Evolutionary conservation across 148 eudicot genomes (phyloP), one percentile per base, ranked within the genome.

Genomic region (Fagopyrum tataricum): DNA sequence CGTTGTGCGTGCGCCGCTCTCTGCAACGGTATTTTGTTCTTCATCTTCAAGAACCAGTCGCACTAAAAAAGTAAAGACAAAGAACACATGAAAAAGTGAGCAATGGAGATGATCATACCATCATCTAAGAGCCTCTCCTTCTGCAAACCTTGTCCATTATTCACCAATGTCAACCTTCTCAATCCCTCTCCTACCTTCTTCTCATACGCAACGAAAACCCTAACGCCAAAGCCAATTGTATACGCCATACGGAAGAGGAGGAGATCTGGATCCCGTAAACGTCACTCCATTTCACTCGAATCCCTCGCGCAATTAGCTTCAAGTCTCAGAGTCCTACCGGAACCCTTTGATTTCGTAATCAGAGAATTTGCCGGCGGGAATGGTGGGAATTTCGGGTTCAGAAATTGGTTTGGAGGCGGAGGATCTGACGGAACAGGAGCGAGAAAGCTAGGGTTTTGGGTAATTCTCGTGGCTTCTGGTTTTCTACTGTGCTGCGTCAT

Each of bases 291-390:
- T 53, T 20, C 87, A 26, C 75, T 89, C 47, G 61, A 83, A 73
- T 86, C 90, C 47, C 79, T 87, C 21, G 80, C 78, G 75, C 53
- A 72, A 58, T 46, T 89, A 14, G 93, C 90, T 11, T 80, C 90
- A 0, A 85, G 78, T 31, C 82, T 91, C 71, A 83, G 76, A 76
- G 58, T 89, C 48, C 49, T 91, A 15, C 97, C 97, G 14, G 90
- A 86, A 76, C 97, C 97, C 0, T 51, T 85, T 21, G 88, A 85
- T 75, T 82, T 82, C 40, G 42, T 86, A 13, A 67, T 85, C 41
- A 80, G 77, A 41, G 88, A 79, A 62, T 84, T 89, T 7, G 86
- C 79, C 31, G 84, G 81, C 9, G 93, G 93, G n/a, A 78, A 81
- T 62, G 91, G 91, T 58, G 88, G 90, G 21, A 81, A 82, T 46